Percentiles rank a stretch among this genome's conserved stretches.
Evolutionary conservation across 805 yeast genomes (phyloP).

Genomic region (Nakazawaea peltata): DNA sequence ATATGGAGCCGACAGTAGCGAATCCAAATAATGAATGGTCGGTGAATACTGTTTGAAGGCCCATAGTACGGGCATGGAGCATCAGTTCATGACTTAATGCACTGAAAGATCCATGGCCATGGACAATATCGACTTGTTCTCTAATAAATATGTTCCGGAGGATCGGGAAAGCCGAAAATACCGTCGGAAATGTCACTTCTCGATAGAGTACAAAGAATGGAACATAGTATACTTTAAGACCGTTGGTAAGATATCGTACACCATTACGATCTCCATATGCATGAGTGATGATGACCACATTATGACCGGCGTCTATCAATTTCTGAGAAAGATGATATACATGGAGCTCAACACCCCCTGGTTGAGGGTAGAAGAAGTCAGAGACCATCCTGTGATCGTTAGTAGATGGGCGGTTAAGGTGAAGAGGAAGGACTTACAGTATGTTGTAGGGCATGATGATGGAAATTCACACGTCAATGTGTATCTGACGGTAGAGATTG

Average conservation of each 20-base stretch:
- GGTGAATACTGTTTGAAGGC: conserved; percentile 82
- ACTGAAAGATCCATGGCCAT: conserved; percentile 90
- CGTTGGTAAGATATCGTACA: conserved; percentile 75
- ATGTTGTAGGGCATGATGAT: conserved; percentile 6
- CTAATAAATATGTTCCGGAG: conserved; percentile 78
- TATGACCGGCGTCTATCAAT: conserved; percentile 72
- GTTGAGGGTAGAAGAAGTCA: conserved; percentile 96
- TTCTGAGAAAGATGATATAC: conserved; percentile 85
- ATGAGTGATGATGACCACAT: conserved; percentile 83
- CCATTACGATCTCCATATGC: conserved; percentile 80
- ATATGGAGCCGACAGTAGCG: conserved; percentile 72
- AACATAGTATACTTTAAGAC: conserved; percentile 85
- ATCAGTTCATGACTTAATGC: conserved; percentile 85
- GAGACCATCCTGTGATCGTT: conserved; percentile 58
- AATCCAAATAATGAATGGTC: conserved; percentile 96
- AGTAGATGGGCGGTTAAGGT: not conserved
- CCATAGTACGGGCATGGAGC: conserved; percentile 90
- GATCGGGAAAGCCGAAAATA: conserved; percentile 81
- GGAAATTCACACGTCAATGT: no score
- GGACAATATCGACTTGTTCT: conserved; percentile 82
- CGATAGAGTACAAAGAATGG: conserved; percentile 79
- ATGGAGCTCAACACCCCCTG: conserved; percentile 97
- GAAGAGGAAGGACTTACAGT: conserved; percentile 8
- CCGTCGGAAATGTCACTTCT: conserved; percentile 82
- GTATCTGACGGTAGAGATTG: no score